These are phyloP conservation scores for Ceratobasidium sp. DNA, from an alignment of 1,284 basidiomycete species.

Conservation along the genomic window DNA sequence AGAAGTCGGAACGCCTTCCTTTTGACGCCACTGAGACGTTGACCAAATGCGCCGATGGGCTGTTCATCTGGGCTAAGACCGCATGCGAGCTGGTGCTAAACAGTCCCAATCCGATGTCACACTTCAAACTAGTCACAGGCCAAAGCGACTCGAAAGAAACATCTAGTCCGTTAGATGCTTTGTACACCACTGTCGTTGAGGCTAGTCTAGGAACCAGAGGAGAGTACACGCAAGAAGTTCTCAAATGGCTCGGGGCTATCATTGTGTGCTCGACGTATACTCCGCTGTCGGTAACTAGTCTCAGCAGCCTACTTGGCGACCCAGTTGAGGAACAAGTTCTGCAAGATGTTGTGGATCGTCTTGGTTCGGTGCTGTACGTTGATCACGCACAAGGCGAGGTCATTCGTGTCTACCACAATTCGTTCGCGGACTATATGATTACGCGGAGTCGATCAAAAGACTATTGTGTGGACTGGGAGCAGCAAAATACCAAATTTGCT, in stretches of 20 bases:
- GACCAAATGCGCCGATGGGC: conserved; percentile 13
- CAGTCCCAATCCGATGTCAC: background rate
- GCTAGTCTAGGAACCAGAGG: background rate
- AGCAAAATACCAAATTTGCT: conserved; percentile 6
- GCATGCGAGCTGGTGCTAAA: background rate
- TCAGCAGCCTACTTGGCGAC: background rate
- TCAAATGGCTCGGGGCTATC: background rate
- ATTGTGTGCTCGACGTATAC: background rate
- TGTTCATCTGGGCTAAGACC: conserved; percentile 42
- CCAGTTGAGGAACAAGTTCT: background rate
- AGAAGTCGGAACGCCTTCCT: too few species aligned
- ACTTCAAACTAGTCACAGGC: background rate
- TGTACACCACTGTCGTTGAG: conserved; percentile 22
- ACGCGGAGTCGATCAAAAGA: background rate
- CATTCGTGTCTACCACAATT: conserved; percentile 33
- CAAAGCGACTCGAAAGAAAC: background rate
- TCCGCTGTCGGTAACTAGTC: background rate
- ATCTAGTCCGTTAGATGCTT: background rate
- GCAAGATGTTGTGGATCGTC: background rate
- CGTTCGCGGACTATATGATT: conserved; percentile 26
- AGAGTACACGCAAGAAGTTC: too few species aligned
- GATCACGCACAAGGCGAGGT: background rate
- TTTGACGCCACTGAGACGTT: background rate
- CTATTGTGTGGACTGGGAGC: background rate
- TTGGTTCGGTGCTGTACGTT: conserved; percentile 29